Evolutionary conservation across 140 eudicot species (phyloP).

Genomic region (Ambrosia hybrid): DNA sequence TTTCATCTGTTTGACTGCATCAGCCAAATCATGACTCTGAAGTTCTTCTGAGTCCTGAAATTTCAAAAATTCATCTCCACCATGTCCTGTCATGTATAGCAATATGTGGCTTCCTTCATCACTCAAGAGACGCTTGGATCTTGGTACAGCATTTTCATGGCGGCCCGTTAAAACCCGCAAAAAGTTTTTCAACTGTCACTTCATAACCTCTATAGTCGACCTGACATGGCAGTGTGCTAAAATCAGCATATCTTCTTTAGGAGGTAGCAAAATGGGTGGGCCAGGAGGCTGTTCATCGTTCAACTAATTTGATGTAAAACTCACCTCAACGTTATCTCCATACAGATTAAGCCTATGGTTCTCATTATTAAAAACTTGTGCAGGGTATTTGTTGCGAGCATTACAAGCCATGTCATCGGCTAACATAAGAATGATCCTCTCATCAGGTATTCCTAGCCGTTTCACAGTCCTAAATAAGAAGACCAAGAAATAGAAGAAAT

Average conservation of each 20-base stretch:
- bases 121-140: conserved; percentile 94
- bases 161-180: conserved; percentile 89
- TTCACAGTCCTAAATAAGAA: conserved; percentile 73
- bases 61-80: conserved; percentile 95
- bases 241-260: conserved; percentile 25
- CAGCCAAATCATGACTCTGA: conserved; percentile 99
- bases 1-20: conserved; percentile 98
- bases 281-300: no score
- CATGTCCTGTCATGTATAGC: conserved; percentile 96
- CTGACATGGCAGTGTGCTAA: conserved; percentile 39
- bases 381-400: conserved; percentile 93
- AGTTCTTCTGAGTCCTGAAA: conserved; percentile 98
- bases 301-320: conserved; percentile 13
- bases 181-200: conserved; percentile 93
- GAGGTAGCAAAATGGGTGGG: background rate
- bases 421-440: conserved; percentile 92
- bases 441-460: conserved; percentile 98
- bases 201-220: conserved; percentile 99
- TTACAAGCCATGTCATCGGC: conserved; percentile 99
- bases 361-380: conserved; percentile 98
- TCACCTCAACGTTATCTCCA: conserved; percentile 98
- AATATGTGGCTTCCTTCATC: conserved; percentile 98
- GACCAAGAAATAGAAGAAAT: background rate
- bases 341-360: conserved; percentile 91
- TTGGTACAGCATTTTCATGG: conserved; percentile 94